Evolutionary conservation across 139 green algal genomes (phyloP), one percentile per base, ranked within the genome.

Genomic region (Asterochloris sp.): DNA sequence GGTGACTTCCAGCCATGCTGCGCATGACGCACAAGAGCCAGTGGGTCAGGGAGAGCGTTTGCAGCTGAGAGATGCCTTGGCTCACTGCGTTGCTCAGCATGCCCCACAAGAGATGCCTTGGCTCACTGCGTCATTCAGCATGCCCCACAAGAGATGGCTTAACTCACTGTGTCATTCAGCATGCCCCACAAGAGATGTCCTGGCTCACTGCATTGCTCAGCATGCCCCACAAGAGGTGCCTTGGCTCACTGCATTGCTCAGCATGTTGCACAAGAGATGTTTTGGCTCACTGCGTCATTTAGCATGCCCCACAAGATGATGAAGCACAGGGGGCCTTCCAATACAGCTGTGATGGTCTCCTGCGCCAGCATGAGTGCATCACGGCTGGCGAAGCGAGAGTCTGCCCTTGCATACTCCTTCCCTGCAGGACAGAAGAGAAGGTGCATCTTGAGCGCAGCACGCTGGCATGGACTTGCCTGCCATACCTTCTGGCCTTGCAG

Each of bases 321-420:
- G 62, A 95, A 86, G 86, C 92, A 97, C 11, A 83, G 71, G 0
- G 94, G 94, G 26, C 94, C 94, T 86, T 91, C 90, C 0, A 93
- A 68, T 73, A 97, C 96, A 0, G 94, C 94, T 11, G 95, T 98
- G 23, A 97, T 66, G 8, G 83, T 86, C 69, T 98, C 95, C 90
- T 98, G 96, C 26, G 76, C 79, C 21, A 98, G 91, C 21, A 95
- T 88, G 80, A 96, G 97, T n/a, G 89, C 81, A 71, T 98, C 95
- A 11, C 95, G 88, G 12, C 89, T 93, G 15, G 91, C 92, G 82
- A 98, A 98, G 47, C 95, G 89, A 0, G 91, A 96, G 89, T 98
- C 95, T 4, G 91, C 94, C 76, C 96, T 96, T 71, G 85, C 79
- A 83, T 98, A 98, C 89, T 98, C 95, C 89, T 98, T 98, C 95